phyloP scores from a whole-genome alignment of 257 asterid genomes.

The Salvia miltiorrhiza region DNA sequence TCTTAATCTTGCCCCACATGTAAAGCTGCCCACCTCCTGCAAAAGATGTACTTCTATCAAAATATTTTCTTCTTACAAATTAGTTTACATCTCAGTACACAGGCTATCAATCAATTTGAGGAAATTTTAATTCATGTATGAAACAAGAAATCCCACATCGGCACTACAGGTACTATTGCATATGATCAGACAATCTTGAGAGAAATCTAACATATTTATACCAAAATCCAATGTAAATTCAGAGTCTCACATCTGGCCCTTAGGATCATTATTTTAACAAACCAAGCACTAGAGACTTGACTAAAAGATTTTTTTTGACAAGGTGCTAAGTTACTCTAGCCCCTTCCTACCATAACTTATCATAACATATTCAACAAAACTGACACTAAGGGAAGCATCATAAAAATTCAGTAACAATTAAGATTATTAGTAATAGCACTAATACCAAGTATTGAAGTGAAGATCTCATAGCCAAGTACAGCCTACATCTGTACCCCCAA shows the following conservation, averaged over 20 bases:
- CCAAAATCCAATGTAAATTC: background rate
- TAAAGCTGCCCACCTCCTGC: slow-evolving; percentile 98
- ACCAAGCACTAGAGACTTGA: background rate
- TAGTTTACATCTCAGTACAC: background rate
- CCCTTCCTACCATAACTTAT: background rate
- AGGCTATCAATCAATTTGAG: background rate
- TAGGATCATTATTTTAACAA: background rate
- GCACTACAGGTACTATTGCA: background rate
- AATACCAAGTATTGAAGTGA: background rate
- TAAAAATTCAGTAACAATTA: background rate
- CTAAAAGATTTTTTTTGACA: background rate
- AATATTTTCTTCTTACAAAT: background rate
- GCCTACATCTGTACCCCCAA: background rate
- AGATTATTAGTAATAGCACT: background rate
- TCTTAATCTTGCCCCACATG: slow-evolving; percentile 99
- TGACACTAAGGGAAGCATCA: background rate
- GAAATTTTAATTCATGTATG: background rate
- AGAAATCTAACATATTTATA: background rate
- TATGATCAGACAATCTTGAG: background rate
- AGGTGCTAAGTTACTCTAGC: background rate
- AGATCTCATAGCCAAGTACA: background rate
- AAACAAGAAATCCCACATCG: background rate
- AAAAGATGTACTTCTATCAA: slow-evolving; percentile 8
- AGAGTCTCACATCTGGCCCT: background rate
- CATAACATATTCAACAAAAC: background rate